phyloP scores from a whole-genome alignment of 371 early-diverging fungal genomes.

The Lichtheimia ornata region DNA sequence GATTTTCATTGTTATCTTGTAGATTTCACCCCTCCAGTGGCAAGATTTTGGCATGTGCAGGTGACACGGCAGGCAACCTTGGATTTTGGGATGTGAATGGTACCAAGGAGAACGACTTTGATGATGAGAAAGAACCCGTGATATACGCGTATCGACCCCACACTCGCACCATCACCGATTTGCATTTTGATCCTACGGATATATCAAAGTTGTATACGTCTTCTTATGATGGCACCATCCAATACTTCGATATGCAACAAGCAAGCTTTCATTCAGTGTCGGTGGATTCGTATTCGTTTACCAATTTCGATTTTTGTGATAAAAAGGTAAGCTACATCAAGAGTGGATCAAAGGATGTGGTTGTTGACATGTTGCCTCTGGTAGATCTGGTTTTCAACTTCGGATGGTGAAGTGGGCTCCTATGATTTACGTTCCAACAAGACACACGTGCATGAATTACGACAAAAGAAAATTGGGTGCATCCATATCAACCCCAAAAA shows the following conservation, averaged over 20 bases:
- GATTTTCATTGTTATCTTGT: constrained; percentile 5
- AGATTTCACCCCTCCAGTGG: constrained; percentile 66
- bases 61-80: constrained; percentile 64
- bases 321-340: constrained; percentile 29
- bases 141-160: constrained; percentile 65
- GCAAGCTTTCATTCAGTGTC: constrained; percentile 52
- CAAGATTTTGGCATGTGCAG: constrained; percentile 62
- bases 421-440: constrained; percentile 43
- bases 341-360: too few relatives aligned
- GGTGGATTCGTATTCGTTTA: constrained; percentile 34
- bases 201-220: constrained; percentile 54
- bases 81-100: constrained; percentile 70
- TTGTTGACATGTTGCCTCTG: neutral
- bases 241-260: constrained; percentile 62
- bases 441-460: constrained; percentile 23
- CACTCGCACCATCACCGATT: constrained; percentile 51
- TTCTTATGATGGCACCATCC: constrained; percentile 70
- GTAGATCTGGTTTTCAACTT: constrained; percentile 62
- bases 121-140: constrained; percentile 48
- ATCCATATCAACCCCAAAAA: constrained; percentile 69
- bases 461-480: constrained; percentile 71
- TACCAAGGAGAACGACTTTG: constrained; percentile 42
- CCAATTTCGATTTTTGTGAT: constrained; percentile 47
- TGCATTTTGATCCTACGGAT: constrained; percentile 56
- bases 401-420: constrained; percentile 58